Evolutionary conservation across 495 filamentous ascomycete species (phyloP), one percentile per base, ranked within the genome.

Genomic region (Durotheca rogersii): DNA sequence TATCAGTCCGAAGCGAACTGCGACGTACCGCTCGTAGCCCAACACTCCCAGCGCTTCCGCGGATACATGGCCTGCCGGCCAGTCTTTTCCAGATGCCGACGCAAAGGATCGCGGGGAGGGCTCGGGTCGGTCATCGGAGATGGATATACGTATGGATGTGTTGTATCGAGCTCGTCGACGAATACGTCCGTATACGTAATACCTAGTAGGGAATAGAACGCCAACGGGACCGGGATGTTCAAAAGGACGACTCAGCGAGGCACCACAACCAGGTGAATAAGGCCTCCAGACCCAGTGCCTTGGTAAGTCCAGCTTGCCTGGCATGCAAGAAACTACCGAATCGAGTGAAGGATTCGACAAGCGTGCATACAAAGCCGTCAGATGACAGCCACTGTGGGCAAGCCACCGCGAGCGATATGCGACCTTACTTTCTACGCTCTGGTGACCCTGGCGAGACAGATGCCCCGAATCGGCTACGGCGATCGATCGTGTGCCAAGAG

Each of bases 401-500:
- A n/a, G n/a, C n/a, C 23, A 27, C 9, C 4, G 23, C 9, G 9
- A 9, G 16, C 44, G 27, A 43, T 44, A 43, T 35, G 18, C 25
- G 32, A 48, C 34, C n/a, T 47, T 38, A 16, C 46, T 34, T 27
- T 32, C n/a, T n/a, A n/a, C n/a, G n/a, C n/a, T 39, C 17, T 47
- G 23, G 27, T 31, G 42, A 57, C 32, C 41, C 30, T 53, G 41
- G 43, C 29, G 32, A 43, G 31, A 51, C 42, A 47, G 23, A n/a
- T 47, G 44, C 45, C 46, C 11, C 11, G 49, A 34, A 49, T 35
- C 19, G 34, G 47, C 39, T 37, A 11, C 47, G 12, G 31, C 23
- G 41, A 43, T 59, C 49, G 39, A 50, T 53, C 40, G 35, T 29
- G 27, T 37, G 38, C 40, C 45, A 53, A 48, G 55, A 18, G 16